These are phyloP conservation scores for Tulasnella sp. DNA, from an alignment of 768 basidiomycete species.

Conservation along the genomic window DNA sequence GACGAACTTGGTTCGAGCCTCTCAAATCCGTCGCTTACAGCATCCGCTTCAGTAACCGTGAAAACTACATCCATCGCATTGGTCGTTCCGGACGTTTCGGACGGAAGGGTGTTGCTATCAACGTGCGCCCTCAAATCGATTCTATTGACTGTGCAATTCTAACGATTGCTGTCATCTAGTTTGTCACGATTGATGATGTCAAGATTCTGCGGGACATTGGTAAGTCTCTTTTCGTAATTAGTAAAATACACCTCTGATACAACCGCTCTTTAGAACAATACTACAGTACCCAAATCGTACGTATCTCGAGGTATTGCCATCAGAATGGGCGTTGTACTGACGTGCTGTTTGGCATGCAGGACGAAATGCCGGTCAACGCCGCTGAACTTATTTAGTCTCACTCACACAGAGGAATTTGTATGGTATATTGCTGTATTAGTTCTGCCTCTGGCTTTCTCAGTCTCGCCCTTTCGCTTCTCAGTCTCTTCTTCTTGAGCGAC, in stretches of 20 bases:
- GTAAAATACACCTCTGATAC: neutral
- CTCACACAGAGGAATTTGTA: neutral
- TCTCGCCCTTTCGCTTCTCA: neutral
- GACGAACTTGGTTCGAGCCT: neutral
- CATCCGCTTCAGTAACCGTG: slow-evolving; percentile 58
- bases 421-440: neutral
- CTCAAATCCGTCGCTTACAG: neutral
- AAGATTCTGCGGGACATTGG: slow-evolving; percentile 95
- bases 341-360: slow-evolving; percentile 35
- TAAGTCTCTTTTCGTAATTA: slow-evolving; percentile 29
- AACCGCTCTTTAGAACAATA: slow-evolving; percentile 65
- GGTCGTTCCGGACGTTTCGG: slow-evolving; percentile 99
- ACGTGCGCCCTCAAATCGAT: slow-evolving; percentile 43
- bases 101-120: slow-evolving; percentile 98
- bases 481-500: neutral
- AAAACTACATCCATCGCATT: slow-evolving; percentile 99
- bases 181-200: slow-evolving; percentile 91
- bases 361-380: slow-evolving; percentile 98
- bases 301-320: slow-evolving; percentile 19
- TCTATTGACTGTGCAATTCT: neutral
- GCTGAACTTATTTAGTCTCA: slow-evolving; percentile 77
- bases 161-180: slow-evolving; percentile 33
- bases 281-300: slow-evolving; percentile 88
- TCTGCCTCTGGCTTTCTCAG: neutral
- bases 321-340: slow-evolving; percentile 20